Evolutionary conservation across 202 grass and related monocot genomes (phyloP).

Genomic region (Brachypodium distachyon): DNA sequence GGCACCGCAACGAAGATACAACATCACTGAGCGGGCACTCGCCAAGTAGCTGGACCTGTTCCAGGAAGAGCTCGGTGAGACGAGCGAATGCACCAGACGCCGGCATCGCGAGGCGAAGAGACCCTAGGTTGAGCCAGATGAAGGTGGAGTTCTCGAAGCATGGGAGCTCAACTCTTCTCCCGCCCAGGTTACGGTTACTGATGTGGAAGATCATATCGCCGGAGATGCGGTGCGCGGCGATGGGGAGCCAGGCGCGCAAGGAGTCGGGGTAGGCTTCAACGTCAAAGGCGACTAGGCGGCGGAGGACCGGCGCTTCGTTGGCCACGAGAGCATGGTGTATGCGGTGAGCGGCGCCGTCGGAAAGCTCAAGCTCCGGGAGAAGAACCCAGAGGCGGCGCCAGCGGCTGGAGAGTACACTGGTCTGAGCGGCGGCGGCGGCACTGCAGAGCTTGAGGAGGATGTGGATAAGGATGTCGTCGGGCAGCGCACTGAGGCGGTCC

Average conservation of each 20-base stretch:
- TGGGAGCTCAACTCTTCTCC: not conserved
- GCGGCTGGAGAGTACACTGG: not conserved
- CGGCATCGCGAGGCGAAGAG: not conserved
- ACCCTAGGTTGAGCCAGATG: not conserved
- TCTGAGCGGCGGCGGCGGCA: not conserved
- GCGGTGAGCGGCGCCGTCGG: not conserved
- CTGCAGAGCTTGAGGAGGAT: not conserved
- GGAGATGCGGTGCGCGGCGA: not conserved
- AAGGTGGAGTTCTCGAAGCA: not conserved
- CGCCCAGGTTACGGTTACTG: not conserved
- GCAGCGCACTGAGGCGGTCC: constrained; percentile 10
- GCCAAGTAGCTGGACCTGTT: not conserved
- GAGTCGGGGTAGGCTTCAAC: not conserved
- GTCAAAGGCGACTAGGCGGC: not conserved
- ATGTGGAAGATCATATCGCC: not conserved
- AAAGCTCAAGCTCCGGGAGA: not conserved
- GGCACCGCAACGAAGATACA: not conserved
- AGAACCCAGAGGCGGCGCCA: not conserved
- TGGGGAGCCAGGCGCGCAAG: not conserved
- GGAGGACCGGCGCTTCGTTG: not conserved
- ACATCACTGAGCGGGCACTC: not conserved
- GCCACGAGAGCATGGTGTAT: not conserved
- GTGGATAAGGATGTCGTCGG: not conserved
- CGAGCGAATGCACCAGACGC: not conserved
- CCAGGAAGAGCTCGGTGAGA: not conserved